Evolutionary conservation across 176 grass and related monocot genomes (phyloP).

Genomic region (Oryza punctata): DNA sequence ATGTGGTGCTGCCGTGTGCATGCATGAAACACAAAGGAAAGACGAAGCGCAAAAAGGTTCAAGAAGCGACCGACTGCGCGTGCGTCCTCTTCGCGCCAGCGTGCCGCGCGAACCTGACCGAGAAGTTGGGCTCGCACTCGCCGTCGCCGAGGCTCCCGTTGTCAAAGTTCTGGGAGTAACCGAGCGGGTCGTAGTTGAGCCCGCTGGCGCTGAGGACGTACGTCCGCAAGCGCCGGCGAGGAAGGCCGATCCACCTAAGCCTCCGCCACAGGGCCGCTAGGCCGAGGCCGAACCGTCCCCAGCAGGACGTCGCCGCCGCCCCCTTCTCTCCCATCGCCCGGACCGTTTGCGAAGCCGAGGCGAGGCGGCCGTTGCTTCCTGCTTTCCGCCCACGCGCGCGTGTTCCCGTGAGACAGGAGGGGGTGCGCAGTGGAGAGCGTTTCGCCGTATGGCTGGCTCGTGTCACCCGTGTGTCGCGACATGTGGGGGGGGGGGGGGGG

Average conservation of each 20-base stretch:
- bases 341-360: too few relatives aligned
- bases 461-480: too few relatives aligned
- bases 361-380: too few relatives aligned
- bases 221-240: slow-evolving; percentile 10
- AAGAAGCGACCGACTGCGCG: background rate
- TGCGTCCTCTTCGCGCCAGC: background rate
- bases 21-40: background rate
- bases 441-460: too few relatives aligned
- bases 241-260: slow-evolving; percentile 25
- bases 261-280: slow-evolving; percentile 39
- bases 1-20: background rate
- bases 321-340: too few relatives aligned
- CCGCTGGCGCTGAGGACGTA: slow-evolving; percentile 39
- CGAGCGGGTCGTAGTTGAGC: slow-evolving; percentile 65
- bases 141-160: slow-evolving; percentile 30
- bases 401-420: too few relatives aligned
- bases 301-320: slow-evolving; percentile 37
- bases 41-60: background rate
- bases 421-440: too few relatives aligned
- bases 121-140: slow-evolving; percentile 50
- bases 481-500: too few relatives aligned
- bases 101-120: slow-evolving; percentile 38
- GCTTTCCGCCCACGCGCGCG: too few relatives aligned
- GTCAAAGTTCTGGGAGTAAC: slow-evolving; percentile 69
- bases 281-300: slow-evolving; percentile 30